Evolutionary conservation across 2,329 filamentous ascomycete genomes (phyloP), one percentile per base, ranked within the genome.

Genomic region (Colletotrichum phormii): DNA sequence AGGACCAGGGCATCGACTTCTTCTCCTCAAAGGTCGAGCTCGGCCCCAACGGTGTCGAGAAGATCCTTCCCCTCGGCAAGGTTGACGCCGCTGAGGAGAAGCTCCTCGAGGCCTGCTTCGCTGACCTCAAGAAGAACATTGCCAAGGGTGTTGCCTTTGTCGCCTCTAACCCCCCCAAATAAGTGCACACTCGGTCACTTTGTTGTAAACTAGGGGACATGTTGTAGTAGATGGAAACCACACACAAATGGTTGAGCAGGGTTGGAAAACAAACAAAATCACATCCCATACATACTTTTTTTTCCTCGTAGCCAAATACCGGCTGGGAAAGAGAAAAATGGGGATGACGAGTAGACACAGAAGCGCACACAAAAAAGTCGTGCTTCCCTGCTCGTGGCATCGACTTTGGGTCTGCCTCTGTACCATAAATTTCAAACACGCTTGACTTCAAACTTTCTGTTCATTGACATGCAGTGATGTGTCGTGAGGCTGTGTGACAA

Each of bases 1-100:
- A 98, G 93, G 95, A 98, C 88, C 93, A 97, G 89, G 97, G 96
- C 81, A 91, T 97, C 81, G 94, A 97, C 74, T 99, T 97, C 94
- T 99, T 99, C 89, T 93, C 95, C 83, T 95, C 93, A 87, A 93
- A 91, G 85, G 94, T 99, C 82, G 94, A 98, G 89, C 94, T 99
- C 81, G 97, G 97, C 87, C 95, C 95, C 84, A 93, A 96, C 84
- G 97, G 97, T 89, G 96, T 97, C 77, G 92, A 97, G 90, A 93
- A 97, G 91, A 96, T 98, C 84, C 89, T 93, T 84, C 92, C 93
- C 79, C 87, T 99, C 79, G 97, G 97, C 85, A 89, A 94, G 86
- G 82, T 98, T 82, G 94, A 94, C 81, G 90, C 91, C 80, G 88
- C 91, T 84, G 97, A 99, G 93, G 88, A 97, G 91, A 92, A 92